Conservation (phyloP, 371 early-diverging fungal species). For the Capniomyces stellatus region DNA sequence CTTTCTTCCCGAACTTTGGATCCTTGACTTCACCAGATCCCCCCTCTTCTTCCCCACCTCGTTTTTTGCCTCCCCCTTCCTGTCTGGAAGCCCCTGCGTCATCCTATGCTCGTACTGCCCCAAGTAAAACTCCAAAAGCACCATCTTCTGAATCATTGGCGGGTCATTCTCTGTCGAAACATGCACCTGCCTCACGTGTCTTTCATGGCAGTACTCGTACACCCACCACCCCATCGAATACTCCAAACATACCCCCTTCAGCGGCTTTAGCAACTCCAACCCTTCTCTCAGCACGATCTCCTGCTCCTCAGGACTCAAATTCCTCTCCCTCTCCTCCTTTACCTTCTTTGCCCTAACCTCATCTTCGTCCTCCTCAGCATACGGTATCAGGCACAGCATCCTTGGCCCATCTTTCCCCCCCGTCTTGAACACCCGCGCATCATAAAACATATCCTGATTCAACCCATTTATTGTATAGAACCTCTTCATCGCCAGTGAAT, state of each 20-base stretch:
- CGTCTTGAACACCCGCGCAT: background rate
- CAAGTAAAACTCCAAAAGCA: conserved; percentile 11
- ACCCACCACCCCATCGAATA: conserved; percentile 50
- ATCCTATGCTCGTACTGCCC: conserved; percentile 4
- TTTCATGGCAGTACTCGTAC: conserved; percentile 60
- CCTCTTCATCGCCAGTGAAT: background rate
- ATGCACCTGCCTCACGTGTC: conserved; percentile 53
- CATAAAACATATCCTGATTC: background rate
- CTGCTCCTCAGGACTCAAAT: background rate
- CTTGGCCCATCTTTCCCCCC: background rate
- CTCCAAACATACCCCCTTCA: conserved; percentile 31
- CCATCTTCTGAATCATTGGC: conserved; percentile 8
- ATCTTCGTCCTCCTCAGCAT: conserved; percentile 13
- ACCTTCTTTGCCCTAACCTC: conserved; percentile 11
- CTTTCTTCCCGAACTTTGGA: conserved; percentile 26
- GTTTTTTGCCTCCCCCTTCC: conserved; percentile 7
- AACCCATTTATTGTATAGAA: background rate
- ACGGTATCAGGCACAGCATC: background rate
- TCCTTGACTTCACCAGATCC: conserved; percentile 12
- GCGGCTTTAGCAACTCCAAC: conserved; percentile 34
- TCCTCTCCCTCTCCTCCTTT: background rate
- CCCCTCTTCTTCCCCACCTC: conserved; percentile 3
- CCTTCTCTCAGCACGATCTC: conserved; percentile 30
- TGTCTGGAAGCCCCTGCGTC: background rate
- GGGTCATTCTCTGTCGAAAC: conserved; percentile 15